Conservation (phyloP, 148 eudicot species). For the Camellia lanceoleosa region DNA sequence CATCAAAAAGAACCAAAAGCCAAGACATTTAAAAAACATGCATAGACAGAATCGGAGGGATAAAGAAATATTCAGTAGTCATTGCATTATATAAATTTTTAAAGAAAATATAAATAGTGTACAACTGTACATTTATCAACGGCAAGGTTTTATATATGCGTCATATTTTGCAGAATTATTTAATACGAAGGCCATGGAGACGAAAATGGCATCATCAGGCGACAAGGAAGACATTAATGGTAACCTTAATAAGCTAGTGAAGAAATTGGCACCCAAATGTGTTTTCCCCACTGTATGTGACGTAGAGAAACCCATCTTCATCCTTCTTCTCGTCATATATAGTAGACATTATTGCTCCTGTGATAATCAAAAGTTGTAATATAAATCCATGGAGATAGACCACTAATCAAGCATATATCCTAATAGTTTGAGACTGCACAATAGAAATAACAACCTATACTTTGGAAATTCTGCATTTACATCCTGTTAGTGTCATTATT, state of each 20-base stretch:
- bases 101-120: neutral
- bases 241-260: neutral
- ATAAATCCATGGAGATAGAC: no score
- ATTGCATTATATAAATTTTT: neutral
- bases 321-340: slow-evolving; percentile 44
- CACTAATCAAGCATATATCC: neutral
- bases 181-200: neutral
- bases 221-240: no score
- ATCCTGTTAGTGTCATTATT: no score
- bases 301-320: slow-evolving; percentile 41
- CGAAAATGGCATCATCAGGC: neutral
- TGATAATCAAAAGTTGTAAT: neutral
- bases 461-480: no score
- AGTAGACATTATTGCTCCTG: slow-evolving; percentile 41
- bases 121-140: neutral
- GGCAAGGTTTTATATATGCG: neutral
- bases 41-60: no score
- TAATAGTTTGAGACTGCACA: no score
- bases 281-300: slow-evolving; percentile 44
- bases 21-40: no score
- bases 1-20: no score
- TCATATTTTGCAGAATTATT: neutral
- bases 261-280: slow-evolving; percentile 28
- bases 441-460: no score
- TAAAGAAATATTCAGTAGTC: neutral